These are phyloP conservation scores for Eragrostis tef DNA, from an alignment of 202 grass and related monocot genomes.

Conservation along the genomic window DNA sequence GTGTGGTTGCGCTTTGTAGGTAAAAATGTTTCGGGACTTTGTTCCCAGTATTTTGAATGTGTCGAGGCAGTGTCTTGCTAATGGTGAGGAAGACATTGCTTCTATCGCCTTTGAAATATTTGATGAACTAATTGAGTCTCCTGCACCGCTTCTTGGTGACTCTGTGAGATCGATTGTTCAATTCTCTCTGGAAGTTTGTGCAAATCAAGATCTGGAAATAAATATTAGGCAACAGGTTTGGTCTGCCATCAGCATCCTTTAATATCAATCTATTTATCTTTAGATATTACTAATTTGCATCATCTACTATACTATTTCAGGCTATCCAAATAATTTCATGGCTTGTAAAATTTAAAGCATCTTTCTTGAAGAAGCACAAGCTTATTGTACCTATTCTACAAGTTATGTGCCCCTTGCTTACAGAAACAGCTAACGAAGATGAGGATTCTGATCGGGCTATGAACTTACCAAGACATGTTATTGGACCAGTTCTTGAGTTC, in stretches of 20 bases:
- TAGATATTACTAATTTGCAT: constrained; percentile 26
- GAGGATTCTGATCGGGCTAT: constrained; percentile 97
- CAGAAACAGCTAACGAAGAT: constrained; percentile 79
- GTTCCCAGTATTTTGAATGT: constrained; percentile 94
- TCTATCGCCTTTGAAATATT: constrained; percentile 99
- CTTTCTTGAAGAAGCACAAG: constrained; percentile 93
- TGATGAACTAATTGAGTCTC: constrained; percentile 95
- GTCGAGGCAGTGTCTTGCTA: constrained; percentile 90
- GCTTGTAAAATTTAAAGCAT: constrained; percentile 95
- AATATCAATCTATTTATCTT: constrained; percentile 36
- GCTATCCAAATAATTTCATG: constrained; percentile 99
- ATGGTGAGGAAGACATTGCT: constrained; percentile 91
- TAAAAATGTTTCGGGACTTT: constrained; percentile 93
- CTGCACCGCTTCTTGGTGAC: constrained; percentile 90
- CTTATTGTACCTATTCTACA: constrained; percentile 88
- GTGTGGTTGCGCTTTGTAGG: constrained; percentile 56
- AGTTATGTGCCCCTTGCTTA: constrained; percentile 97
- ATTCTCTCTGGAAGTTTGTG: constrained; percentile 97
- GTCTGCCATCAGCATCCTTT: constrained; percentile 27
- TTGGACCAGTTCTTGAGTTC: constrained; percentile 82
- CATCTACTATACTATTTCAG: constrained; percentile 56
- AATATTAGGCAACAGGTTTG: constrained; percentile 97
- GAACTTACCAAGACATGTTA: constrained; percentile 87
- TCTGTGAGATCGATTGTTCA: constrained; percentile 93
- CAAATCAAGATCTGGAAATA: constrained; percentile 85